phyloP scores from a whole-genome alignment of 352 stramenopile genomes.

The Phytophthora brassicae region DNA sequence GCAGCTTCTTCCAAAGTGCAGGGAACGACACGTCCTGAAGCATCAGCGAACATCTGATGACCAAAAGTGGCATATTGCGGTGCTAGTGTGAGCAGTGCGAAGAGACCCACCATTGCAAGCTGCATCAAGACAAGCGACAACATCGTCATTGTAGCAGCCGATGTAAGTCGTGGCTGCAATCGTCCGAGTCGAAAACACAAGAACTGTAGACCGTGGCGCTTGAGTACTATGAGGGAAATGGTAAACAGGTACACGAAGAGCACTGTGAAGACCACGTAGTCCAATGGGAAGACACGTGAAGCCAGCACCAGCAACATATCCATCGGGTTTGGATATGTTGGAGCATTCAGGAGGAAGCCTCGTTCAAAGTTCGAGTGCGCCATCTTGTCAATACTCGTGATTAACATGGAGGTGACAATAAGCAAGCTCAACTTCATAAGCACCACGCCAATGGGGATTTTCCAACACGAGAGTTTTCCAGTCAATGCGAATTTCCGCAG shows the following conservation, averaged over 20 bases:
- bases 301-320: constrained; percentile 73
- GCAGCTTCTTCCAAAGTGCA: constrained; percentile 76
- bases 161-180: constrained; percentile 72
- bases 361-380: constrained; percentile 66
- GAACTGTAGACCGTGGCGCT: constrained; percentile 76
- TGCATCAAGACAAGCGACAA: constrained; percentile 81
- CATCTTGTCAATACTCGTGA: constrained; percentile 84
- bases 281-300: constrained; percentile 75
- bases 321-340: constrained; percentile 71
- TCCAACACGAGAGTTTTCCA: constrained; percentile 56
- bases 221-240: constrained; percentile 72
- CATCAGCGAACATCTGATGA: constrained; percentile 68
- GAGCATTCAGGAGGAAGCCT: constrained; percentile 72
- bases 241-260: constrained; percentile 82
- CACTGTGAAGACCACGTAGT: constrained; percentile 81
- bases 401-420: constrained; percentile 68
- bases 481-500: constrained; percentile 53
- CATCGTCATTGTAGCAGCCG: constrained; percentile 75
- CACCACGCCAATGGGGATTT: constrained; percentile 65
- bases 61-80: constrained; percentile 87
- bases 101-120: constrained; percentile 80
- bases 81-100: constrained; percentile 77
- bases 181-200: constrained; percentile 76
- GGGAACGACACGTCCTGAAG: constrained; percentile 41
- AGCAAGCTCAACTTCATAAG: constrained; percentile 68